Base-by-base conservation (phyloP, 345 rosid genomes). In the Eucalyptus rudis region DNA sequence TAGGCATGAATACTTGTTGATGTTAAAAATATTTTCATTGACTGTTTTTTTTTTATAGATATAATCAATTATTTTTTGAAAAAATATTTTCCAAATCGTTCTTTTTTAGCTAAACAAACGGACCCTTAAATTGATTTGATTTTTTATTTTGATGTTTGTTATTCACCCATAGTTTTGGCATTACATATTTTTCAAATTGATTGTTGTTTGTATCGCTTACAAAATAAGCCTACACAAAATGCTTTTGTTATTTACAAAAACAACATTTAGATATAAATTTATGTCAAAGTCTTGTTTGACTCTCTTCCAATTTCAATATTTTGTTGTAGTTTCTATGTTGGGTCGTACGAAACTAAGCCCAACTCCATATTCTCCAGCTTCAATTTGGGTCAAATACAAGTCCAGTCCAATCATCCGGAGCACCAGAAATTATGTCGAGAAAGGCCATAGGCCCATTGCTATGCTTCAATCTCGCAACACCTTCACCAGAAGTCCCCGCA, bases 401-500 rank as follows among this genome's bases (percentile, higher is more conserved):
- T 76, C 47, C 47, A 76, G 47, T 22, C 84, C 47, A 76, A 76
- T 36, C 84, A 20, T 40, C 83, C 84, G 84, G 47, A 40, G 84
- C 47, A 40, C 45, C 47, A 36, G 83, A 5, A 76, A 40, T 20
- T 40, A 3, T 40, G 47, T 40, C 47, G 7, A 36, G 62, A 68
- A 87, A 87, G 50, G 79, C 88, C 31, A 45, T 5, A 1, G 80
- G 50, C 52, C 88, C 31, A 45, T 5, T 1, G 80, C 43, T 9
- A 59, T 10, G 8, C 27, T 76, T 36, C 47, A 40, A 36, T 40
- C 80, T 68, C 80, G 24, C 22, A 9, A 68, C 44, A 33, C 49
- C 36, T 66, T 91, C 93, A 94, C 94, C 95, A 94, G 68, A 92
- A 96, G 86, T 95, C 98, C 90, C 91, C 90, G 68, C 95, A 96